Conservation (phyloP, 2,329 filamentous ascomycete genomes). For the Pseudocercospora musae region DNA sequence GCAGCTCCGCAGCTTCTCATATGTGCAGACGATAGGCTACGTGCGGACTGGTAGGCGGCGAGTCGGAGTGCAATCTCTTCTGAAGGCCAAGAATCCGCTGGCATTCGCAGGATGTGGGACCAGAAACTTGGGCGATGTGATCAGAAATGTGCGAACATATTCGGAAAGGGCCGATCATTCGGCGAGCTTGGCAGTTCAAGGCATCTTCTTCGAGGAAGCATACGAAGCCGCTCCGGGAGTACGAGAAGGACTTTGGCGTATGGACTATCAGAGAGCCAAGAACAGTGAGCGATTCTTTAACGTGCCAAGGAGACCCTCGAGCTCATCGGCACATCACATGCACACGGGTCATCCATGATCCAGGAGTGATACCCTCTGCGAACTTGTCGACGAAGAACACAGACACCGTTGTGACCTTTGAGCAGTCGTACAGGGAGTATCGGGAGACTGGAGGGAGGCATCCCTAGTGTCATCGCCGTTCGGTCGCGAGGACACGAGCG, state of each 20-base stretch:
- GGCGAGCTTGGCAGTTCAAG: conserved; percentile 24
- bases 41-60: conserved; percentile 14
- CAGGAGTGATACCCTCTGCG: conserved; percentile 21
- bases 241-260: conserved; percentile 10
- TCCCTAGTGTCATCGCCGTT: conserved; percentile 12
- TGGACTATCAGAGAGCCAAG: conserved; percentile 9
- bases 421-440: conserved; percentile 20
- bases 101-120: conserved; percentile 20
- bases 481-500: conserved; percentile 14
- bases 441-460: neutral
- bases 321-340: neutral
- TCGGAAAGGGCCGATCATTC: conserved; percentile 21
- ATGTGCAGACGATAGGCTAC: conserved; percentile 31
- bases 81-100: conserved; percentile 2
- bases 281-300: conserved; percentile 9
- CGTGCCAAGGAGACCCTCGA: neutral
- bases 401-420: conserved; percentile 26
- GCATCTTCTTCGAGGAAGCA: conserved; percentile 32
- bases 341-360: conserved; percentile 25
- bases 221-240: conserved; percentile 15
- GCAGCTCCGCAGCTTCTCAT: conserved; percentile 24
- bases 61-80: neutral
- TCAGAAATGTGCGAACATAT: conserved; percentile 25
- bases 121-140: conserved; percentile 15
- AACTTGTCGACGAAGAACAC: conserved; percentile 12